Percentiles rank a stretch among this genome's conserved stretches.
phyloP scores from a whole-genome alignment of 176 grass and related monocot species.

The Alopecurus myosuroides region DNA sequence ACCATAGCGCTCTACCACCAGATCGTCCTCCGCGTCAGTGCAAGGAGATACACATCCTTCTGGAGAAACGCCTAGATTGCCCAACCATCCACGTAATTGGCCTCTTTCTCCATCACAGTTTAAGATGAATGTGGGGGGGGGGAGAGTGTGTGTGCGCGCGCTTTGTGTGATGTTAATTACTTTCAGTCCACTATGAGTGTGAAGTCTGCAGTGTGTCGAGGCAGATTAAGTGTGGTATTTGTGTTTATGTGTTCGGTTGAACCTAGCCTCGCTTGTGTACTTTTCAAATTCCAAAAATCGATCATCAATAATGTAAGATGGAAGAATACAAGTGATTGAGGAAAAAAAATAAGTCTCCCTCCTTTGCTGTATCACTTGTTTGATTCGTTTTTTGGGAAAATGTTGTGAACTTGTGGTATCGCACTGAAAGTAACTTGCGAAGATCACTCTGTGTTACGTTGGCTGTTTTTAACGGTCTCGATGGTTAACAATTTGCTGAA shows the following conservation, averaged over 20 bases:
- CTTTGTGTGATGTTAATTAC: not conserved
- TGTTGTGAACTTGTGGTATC: not conserved
- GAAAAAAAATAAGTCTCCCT: not conserved
- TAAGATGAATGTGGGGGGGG: slow-evolving; percentile 25
- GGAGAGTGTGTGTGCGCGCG: not conserved
- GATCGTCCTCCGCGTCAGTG: slow-evolving; percentile 56
- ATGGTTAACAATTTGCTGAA: too few relatives aligned
- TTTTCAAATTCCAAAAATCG: not conserved
- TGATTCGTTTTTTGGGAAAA: not conserved
- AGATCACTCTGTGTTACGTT: not conserved
- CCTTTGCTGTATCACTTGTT: not conserved
- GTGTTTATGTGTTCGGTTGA: not conserved
- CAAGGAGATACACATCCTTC: slow-evolving; percentile 50
- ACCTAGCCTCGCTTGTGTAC: not conserved
- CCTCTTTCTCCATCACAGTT: slow-evolving; percentile 11
- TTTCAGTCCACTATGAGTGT: slow-evolving; percentile 8
- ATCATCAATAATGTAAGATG: slow-evolving; percentile 8
- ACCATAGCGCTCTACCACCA: slow-evolving; percentile 70
- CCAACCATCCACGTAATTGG: not conserved
- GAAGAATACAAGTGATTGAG: not conserved
- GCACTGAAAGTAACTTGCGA: not conserved
- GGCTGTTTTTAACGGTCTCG: not conserved
- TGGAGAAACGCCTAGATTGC: slow-evolving; percentile 47
- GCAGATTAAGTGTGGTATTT: not conserved
- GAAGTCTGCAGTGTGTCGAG: not conserved